Evolutionary conservation across 2,329 filamentous ascomycete species (phyloP).

Genomic region (Verticillium nonalfalfae): DNA sequence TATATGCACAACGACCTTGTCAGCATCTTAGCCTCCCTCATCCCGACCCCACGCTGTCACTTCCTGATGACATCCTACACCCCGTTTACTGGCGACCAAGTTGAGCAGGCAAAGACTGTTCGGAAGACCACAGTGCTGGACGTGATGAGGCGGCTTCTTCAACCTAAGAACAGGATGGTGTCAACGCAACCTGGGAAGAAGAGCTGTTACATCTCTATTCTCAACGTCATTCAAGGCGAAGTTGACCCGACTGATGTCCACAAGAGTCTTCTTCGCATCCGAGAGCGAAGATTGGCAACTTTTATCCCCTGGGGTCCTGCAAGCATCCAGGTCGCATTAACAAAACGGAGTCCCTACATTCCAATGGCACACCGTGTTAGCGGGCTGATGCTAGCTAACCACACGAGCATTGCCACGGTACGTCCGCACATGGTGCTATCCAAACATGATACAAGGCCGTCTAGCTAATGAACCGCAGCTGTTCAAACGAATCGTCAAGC

Average conservation of each 20-base stretch:
- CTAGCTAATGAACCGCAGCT: slow-evolving; percentile 38
- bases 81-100: slow-evolving; percentile 91
- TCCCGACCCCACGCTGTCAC: slow-evolving; percentile 93
- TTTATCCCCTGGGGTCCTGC: slow-evolving; percentile 99
- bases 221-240: slow-evolving; percentile 98
- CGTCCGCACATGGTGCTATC: slow-evolving; percentile 16
- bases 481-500: slow-evolving; percentile 87
- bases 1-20: slow-evolving; percentile 99
- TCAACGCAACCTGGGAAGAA: slow-evolving; percentile 92
- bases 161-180: slow-evolving; percentile 99
- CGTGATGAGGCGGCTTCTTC: slow-evolving; percentile 90
- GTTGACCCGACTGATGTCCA: slow-evolving; percentile 97
- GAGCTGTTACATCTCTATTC: slow-evolving; percentile 97
- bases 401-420: slow-evolving; percentile 91
- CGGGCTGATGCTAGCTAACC: slow-evolving; percentile 95
- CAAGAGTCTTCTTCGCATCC: slow-evolving; percentile 93
- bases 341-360: slow-evolving; percentile 93
- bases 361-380: slow-evolving; percentile 91
- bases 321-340: slow-evolving; percentile 93
- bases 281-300: slow-evolving; percentile 85
- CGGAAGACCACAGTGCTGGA: slow-evolving; percentile 97
- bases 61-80: slow-evolving; percentile 99
- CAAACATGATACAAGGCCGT: not conserved
- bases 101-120: slow-evolving; percentile 95
- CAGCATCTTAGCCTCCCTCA: slow-evolving; percentile 91